Base-by-base conservation (phyloP, 805 yeast species). In the Wickerhamomyces chaumierensis region DNA sequence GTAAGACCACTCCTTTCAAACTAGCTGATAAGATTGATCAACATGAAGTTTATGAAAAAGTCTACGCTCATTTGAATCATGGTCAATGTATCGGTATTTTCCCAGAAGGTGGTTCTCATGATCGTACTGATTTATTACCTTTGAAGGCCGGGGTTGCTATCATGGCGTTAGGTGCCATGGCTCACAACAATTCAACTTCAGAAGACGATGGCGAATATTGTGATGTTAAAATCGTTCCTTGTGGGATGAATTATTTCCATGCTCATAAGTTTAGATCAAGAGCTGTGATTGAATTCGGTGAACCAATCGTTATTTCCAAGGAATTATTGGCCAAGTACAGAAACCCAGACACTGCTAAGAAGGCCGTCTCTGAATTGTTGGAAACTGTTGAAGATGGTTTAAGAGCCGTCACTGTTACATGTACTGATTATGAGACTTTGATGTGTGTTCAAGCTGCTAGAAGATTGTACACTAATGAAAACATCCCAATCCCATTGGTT, bases 51-150 rank as follows among this genome's bases (percentile, higher is more conserved):
- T 92, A 86, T 59, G 73, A 81, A 39, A 69, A 72, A 45, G 97
- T 92, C 3, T 92, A 88, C 57, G 75, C 79, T 36, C 95, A 86
- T 57, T 68, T 92, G 45, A 71, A 84, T 16, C 70, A 75, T 42
- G 87, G 92, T 33, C 75, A 83, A 40, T 84, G 94, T 45, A 62
- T 92, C 28, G 97, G 97, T 11, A 84, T 92, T 34, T 92, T 87
- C 63, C 96, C 98, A 8, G 98, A 90, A 63, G 98, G 98, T 42
- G 98, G 98, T 0, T 84, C 95, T 8, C 98, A 90, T 53, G 98
- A 90, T 57, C 69, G 98, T 44, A 78, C 96, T 1, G 90, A 85
- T 44, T 61, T 90, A 48, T 66, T 90, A 33, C 97, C 98, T 0
- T 66, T 90, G 48, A 90, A 90, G 55, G 96, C 96, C 1, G 98